A percentile compares a stretch with the other conserved stretches of the same genome.
Evolutionary conservation across 257 asterid species (phyloP).

Genomic region (Schizonepeta tenuifolia): DNA sequence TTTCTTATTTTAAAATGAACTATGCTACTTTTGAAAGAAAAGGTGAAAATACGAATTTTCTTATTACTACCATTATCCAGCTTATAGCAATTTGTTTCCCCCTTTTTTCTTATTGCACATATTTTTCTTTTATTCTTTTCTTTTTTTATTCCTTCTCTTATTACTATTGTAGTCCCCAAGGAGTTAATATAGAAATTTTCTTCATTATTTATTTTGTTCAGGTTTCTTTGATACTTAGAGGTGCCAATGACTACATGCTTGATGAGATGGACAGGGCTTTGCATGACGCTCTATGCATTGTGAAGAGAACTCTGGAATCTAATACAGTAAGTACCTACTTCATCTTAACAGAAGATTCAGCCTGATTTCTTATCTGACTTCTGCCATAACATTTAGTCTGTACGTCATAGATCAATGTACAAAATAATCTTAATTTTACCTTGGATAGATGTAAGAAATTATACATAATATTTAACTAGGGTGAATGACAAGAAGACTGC

Average conservation of each 20-base stretch:
- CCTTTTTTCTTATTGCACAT: not conserved
- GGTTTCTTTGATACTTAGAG: conserved; percentile 88
- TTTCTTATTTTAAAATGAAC: conserved; percentile 16
- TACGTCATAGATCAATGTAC: not conserved
- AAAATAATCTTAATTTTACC: conserved; percentile 4
- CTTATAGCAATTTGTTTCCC: conserved; percentile 1
- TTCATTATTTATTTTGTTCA: conserved; percentile 31
- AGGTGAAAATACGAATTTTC: not conserved
- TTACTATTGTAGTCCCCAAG: not conserved
- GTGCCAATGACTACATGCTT: conserved; percentile 96
- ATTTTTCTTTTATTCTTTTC: not conserved
- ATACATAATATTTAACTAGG: conserved; percentile 2
- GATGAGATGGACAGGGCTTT: conserved; percentile 98
- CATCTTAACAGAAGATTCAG: not conserved
- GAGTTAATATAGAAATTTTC: not conserved
- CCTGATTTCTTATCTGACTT: not conserved
- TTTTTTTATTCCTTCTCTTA: not conserved
- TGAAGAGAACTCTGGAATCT: conserved; percentile 92
- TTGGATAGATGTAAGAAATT: conserved; percentile 6
- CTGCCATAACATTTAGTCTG: not conserved
- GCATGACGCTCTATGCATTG: conserved; percentile 91
- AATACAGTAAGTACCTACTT: conserved; percentile 58
- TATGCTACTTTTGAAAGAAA: conserved; percentile 7
- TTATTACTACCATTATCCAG: not conserved
- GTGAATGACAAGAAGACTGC: conserved; percentile 4